A percentile compares a stretch with the other conserved stretches of the same genome.
Evolutionary conservation across 1,139 yeast species (phyloP).

Genomic region (Pichia sp.): DNA sequence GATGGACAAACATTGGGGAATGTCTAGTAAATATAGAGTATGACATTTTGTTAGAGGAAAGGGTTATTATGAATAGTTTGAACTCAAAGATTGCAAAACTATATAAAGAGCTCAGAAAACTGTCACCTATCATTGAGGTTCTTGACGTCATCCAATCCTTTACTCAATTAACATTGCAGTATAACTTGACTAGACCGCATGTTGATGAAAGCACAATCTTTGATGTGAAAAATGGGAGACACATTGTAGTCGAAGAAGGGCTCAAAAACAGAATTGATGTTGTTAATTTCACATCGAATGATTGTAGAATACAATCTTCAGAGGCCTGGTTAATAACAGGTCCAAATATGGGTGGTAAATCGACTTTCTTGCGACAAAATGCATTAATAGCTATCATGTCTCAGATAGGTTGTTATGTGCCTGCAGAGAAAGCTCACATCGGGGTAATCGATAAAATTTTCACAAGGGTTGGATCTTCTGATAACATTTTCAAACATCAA

Average conservation of each 20-base stretch:
- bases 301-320: slow-evolving; percentile 43
- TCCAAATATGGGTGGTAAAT: slow-evolving; percentile 98
- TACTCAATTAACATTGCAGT: slow-evolving; percentile 63
- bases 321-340: slow-evolving; percentile 78
- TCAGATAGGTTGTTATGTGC: slow-evolving; percentile 86
- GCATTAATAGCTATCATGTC: slow-evolving; percentile 82
- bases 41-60: slow-evolving; percentile 40
- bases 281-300: slow-evolving; percentile 60
- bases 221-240: slow-evolving; percentile 63
- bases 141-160: slow-evolving; percentile 74
- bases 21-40: slow-evolving; percentile 23
- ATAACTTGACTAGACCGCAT: slow-evolving; percentile 61
- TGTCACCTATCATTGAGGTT: slow-evolving; percentile 49
- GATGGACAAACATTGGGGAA: slow-evolving; percentile 37
- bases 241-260: slow-evolving; percentile 81
- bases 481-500: slow-evolving; percentile 78
- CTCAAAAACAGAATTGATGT: slow-evolving; percentile 41
- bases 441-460: slow-evolving; percentile 84
- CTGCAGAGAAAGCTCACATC: slow-evolving; percentile 65
- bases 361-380: slow-evolving; percentile 83
- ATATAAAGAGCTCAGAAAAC: slow-evolving; percentile 41
- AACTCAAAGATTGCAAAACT: slow-evolving; percentile 38
- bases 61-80: slow-evolving; percentile 40
- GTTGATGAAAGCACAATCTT: slow-evolving; percentile 46
- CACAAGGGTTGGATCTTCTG: slow-evolving; percentile 89